Conservation (phyloP, 345 rosid species). For the Alliaria petiolata region DNA sequence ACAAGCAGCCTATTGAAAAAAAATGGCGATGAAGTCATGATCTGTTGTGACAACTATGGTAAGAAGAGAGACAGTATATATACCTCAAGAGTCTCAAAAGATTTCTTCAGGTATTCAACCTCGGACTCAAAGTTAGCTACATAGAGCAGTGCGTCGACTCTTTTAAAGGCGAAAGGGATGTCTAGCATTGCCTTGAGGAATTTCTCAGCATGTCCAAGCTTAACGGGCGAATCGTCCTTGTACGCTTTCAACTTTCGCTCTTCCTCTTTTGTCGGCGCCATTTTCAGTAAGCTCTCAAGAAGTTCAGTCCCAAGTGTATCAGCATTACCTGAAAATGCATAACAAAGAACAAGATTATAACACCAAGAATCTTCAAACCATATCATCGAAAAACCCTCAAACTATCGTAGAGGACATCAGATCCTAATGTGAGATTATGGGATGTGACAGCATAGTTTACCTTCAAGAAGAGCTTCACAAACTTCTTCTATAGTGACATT, state of each 20-base stretch:
- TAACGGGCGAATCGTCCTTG: constrained; percentile 71
- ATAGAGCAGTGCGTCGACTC: constrained; percentile 87
- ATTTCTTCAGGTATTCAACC: constrained; percentile 75
- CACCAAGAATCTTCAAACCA: not conserved
- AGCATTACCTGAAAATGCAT: constrained; percentile 59
- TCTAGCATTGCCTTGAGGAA: constrained; percentile 83
- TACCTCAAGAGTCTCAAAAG: constrained; percentile 95
- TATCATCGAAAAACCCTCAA: not conserved
- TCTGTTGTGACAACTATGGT: not conserved
- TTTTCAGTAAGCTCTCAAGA: constrained; percentile 85
- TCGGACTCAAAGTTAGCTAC: constrained; percentile 86
- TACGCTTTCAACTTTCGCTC: constrained; percentile 77
- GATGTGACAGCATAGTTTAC: constrained; percentile 35
- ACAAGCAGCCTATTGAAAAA: constrained; percentile 72
- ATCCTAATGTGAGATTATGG: no score
- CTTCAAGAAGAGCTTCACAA: constrained; percentile 94
- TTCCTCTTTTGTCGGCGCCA: constrained; percentile 96
- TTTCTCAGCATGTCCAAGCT: constrained; percentile 90
- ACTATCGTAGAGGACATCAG: not conserved
- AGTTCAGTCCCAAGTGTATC: constrained; percentile 94
- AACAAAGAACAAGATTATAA: not conserved
- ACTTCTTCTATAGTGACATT: constrained; percentile 97
- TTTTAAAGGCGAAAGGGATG: constrained; percentile 88
- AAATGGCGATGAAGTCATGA: not conserved
- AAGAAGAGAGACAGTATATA: not conserved